phyloP scores from a whole-genome alignment of 2,329 filamentous ascomycete genomes.

The Metarhizium robertsii region DNA sequence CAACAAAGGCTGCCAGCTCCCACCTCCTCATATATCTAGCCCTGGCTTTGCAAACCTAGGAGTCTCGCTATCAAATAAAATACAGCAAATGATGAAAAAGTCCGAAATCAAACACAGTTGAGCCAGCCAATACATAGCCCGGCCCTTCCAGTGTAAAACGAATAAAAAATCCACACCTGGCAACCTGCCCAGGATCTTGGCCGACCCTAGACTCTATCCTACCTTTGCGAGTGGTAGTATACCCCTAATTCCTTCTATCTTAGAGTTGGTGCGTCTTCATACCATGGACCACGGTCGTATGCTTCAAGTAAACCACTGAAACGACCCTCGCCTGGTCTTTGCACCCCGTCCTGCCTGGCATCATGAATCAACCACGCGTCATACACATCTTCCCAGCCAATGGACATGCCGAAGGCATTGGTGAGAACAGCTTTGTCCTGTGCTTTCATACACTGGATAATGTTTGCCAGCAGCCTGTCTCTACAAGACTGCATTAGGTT shows the following conservation, averaged over 20 bases:
- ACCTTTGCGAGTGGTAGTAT: too few relatives aligned
- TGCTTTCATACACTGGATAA: conserved; percentile 19
- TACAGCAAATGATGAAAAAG: too few relatives aligned
- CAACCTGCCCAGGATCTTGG: neutral
- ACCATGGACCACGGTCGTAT: conserved; percentile 4
- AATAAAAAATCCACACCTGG: too few relatives aligned
- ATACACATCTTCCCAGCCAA: conserved; percentile 29
- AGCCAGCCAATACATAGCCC: too few relatives aligned
- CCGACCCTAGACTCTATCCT: neutral
- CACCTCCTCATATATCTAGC: too few relatives aligned
- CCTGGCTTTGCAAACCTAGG: too few relatives aligned
- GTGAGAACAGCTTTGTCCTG: conserved; percentile 21
- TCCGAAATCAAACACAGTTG: too few relatives aligned
- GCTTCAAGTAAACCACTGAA: conserved; percentile 27
- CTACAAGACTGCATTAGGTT: conserved; percentile 25
- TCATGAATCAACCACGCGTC: conserved; percentile 18
- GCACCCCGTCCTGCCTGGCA: conserved; percentile 26
- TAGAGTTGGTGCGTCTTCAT: neutral
- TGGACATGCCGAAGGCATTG: conserved; percentile 22
- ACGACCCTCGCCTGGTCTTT: conserved; percentile 26
- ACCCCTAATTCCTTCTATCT: too few relatives aligned
- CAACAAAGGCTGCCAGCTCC: too few relatives aligned
- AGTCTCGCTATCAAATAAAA: too few relatives aligned
- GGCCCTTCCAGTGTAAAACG: too few relatives aligned
- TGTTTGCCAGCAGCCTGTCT: conserved; percentile 26